Conservation (phyloP, 306 rosid species). For the Castanea sativa region DNA sequence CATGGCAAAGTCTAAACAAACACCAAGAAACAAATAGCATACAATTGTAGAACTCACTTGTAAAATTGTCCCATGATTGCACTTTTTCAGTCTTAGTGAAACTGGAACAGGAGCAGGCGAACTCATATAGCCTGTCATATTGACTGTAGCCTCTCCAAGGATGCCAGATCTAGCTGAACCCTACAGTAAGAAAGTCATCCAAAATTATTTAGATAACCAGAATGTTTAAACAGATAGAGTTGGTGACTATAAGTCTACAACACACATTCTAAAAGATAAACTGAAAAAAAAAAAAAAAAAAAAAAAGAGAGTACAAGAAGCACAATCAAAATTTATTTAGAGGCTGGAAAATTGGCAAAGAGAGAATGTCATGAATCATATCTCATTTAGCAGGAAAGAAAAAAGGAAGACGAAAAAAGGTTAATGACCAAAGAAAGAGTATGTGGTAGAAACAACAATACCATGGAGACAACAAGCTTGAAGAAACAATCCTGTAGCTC, state of each 20-base stretch:
- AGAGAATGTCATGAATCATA: background rate
- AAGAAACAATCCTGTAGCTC: constrained; percentile 41
- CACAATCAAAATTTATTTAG: background rate
- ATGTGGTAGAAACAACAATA: constrained; percentile 16
- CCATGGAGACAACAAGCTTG: constrained; percentile 59
- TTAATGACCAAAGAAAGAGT: background rate
- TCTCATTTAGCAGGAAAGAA: background rate
- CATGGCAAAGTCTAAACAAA: background rate
- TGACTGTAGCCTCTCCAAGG: constrained; percentile 57
- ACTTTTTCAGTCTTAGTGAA: constrained; percentile 49
- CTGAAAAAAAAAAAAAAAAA: background rate
- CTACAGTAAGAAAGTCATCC: constrained; percentile 21
- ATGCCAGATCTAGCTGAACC: constrained; percentile 55
- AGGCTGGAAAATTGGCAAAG: background rate
- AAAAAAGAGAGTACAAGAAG: background rate
- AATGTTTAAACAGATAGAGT: background rate
- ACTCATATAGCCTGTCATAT: constrained; percentile 41
- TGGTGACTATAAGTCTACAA: background rate
- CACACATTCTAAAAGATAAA: background rate
- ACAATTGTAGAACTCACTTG: constrained; percentile 32
- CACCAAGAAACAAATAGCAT: background rate
- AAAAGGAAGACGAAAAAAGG: background rate
- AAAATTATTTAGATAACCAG: background rate
- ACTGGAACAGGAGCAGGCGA: constrained; percentile 41
- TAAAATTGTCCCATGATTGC: constrained; percentile 50